Evolutionary conservation across 2,329 filamentous ascomycete species (phyloP).

Genomic region (Pestalotiopsis sp.): DNA sequence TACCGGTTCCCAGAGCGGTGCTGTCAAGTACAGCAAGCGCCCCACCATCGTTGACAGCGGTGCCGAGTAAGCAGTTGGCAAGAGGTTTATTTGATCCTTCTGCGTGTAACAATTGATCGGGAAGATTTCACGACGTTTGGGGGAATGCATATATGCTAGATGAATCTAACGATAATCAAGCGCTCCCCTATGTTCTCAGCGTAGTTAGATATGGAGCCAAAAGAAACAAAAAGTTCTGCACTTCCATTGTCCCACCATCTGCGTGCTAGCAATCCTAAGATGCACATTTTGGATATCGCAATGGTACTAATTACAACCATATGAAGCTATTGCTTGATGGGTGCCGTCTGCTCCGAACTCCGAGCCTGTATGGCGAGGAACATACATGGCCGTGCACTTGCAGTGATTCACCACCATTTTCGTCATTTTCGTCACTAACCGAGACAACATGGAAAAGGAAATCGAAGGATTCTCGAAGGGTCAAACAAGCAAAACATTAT

Average conservation of each 20-base stretch:
- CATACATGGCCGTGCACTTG: no score
- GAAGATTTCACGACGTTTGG: slow-evolving; percentile 14
- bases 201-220: slow-evolving; percentile 4
- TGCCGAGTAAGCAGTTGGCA: slow-evolving; percentile 37
- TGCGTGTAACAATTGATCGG: slow-evolving; percentile 20
- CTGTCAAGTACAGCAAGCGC: slow-evolving; percentile 55
- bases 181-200: not conserved
- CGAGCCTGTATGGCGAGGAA: no score
- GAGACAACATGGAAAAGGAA: not conserved
- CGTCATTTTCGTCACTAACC: no score
- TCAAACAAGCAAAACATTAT: not conserved
- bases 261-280: no score
- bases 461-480: not conserved
- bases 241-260: no score
- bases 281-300: no score
- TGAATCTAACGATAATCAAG: not conserved
- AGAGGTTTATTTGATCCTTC: not conserved
- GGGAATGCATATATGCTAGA: slow-evolving; percentile 6
- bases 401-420: no score
- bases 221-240: not conserved
- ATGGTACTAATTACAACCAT: no score
- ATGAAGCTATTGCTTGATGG: no score
- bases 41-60: slow-evolving; percentile 60
- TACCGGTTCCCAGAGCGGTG: slow-evolving; percentile 54
- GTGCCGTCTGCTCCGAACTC: no score